Base-by-base conservation (phyloP, 2,329 filamentous ascomycete species). In the Cercospora sesami region DNA sequence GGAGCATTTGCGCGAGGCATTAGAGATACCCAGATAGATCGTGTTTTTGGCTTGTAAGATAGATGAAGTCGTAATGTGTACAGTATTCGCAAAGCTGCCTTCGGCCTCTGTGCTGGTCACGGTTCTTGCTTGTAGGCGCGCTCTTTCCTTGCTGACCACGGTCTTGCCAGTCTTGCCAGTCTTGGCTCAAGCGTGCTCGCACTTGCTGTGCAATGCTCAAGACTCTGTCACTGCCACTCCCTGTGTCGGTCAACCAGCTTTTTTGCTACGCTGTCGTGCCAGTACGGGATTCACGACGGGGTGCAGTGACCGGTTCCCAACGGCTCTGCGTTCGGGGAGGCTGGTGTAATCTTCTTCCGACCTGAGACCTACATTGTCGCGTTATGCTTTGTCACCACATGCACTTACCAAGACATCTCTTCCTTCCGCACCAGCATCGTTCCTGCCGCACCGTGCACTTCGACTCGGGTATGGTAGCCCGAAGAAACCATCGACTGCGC, bases 1-100 rank as follows among this genome's bases (percentile, higher is more conserved):
- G 39, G 23, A 30, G 28, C 26, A n/a, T 26, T 55, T 9, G 48
- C 1, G 23, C 21, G 10, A 9, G 48, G 14, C 16, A 28, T 30
- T 10, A 4, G 16, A 63, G 53, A 68, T 68, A 66, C 67, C 63
- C 67, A 33, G 60, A 63, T 68, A 68, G 67, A 67, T 61, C 60
- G 39, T 16, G 63, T 3, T 26, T 26, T n/a, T 31, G 16, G 21
- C 26, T 36, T 57, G 61, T 57, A 57, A 39, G 28, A 63, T 63
- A 28, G 23, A 42, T 42, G 21, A 10, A 36, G 10, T 18, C 48
- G 39, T 57, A 39, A 63, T 57, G 26, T 63, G 61, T 63, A 63
- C 21, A 21, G 23, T 39, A 39, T 63, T 59, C 30, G 55, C 55
- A 59, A 21, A 30, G n/a, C 55, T 59, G 30, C 16, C 8, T 21